Evolutionary conservation across 345 rosid genomes (phyloP), one percentile per base, ranked within the genome.

Genomic region (Hibiscus tridactylites): DNA sequence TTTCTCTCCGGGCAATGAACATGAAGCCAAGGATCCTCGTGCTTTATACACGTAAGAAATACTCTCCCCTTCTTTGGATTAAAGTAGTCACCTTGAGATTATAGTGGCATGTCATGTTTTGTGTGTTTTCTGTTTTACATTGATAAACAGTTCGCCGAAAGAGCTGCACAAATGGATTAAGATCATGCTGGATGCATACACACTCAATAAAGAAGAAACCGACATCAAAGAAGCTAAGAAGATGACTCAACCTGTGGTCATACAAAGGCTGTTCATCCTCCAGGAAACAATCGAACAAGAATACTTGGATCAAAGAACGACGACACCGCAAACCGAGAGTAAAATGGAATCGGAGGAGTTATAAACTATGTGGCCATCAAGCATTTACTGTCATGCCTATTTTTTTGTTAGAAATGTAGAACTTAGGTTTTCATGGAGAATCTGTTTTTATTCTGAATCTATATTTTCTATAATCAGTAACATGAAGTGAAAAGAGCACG

Each of bases 81-180:
- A 42, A 19, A 26, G 13, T 61, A 15, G 21, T 13, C 21, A 15
- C 54, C 21, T 17, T 59, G 11, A 31, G 19, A 68, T 42, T 29
- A 31, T 8, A n/a, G 12, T 17, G 49, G 31, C 52, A 29, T 75
- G 35, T 61, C 69, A 63, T 28, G 0, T 46, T 31, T 37, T 37
- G 0, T 50, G 28, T 64, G 46, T 60, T 17, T 50, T 17, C 26
- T 12, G 47, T 26, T 42, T 42, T 35, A 39, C 57, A 37, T 73
- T 39, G 62, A 60, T 71, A 72, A 58, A 49, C 83, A 94, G 97
- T 72, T 90, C 91, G 12, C 98, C 98, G 0, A 85, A 94, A 79
- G 98, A 94, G 85, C 88, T 94, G 64, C 93, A 90, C 76, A 91
- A 90, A 78, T 94, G 98, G 98, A 84, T 90, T 60, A 88, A 85